Conservation (phyloP, 2,329 filamentous ascomycete genomes). For the Aurifilum marmelostoma region DNA sequence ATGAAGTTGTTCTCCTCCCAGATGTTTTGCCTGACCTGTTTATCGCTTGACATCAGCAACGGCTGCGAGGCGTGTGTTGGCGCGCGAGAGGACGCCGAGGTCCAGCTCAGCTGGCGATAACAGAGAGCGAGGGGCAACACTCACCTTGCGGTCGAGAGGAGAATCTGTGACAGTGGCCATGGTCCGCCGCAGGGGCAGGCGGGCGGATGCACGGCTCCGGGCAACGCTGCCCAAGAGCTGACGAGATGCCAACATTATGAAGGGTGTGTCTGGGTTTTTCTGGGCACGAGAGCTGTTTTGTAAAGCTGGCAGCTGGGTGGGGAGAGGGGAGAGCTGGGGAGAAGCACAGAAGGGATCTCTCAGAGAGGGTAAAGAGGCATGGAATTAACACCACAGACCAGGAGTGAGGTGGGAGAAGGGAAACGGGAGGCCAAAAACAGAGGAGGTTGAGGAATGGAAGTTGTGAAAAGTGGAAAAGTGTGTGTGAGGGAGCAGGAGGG, state of each 20-base stretch:
- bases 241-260: slow-evolving; percentile 71
- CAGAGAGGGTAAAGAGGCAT: slow-evolving; percentile 26
- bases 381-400: slow-evolving; percentile 23
- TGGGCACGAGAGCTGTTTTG: slow-evolving; percentile 1
- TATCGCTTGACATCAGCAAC: slow-evolving; percentile 25
- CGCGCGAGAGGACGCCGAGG: background rate
- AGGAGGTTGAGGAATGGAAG: background rate
- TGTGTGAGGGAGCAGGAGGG: slow-evolving; percentile 13
- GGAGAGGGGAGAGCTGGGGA: slow-evolving; percentile 23
- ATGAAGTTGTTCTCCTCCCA: slow-evolving; percentile 96
- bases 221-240: slow-evolving; percentile 68
- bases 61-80: background rate
- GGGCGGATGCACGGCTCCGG: slow-evolving; percentile 61
- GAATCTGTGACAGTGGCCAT: slow-evolving; percentile 87
- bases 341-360: slow-evolving; percentile 35
- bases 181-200: slow-evolving; percentile 65
- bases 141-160: slow-evolving; percentile 86
- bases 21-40: slow-evolving; percentile 87
- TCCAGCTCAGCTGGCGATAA: background rate
- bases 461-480: slow-evolving; percentile 6
- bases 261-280: slow-evolving; percentile 25
- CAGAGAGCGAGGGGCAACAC: slow-evolving; percentile 31
- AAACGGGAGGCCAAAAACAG: background rate
- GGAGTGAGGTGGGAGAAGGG: slow-evolving; percentile 9
- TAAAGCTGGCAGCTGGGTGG: slow-evolving; percentile 19